Percentiles rank a stretch among this genome's conserved stretches.
Evolutionary conservation across 495 filamentous ascomycete species (phyloP).

Genomic region (Bacidia gigantensis): DNA sequence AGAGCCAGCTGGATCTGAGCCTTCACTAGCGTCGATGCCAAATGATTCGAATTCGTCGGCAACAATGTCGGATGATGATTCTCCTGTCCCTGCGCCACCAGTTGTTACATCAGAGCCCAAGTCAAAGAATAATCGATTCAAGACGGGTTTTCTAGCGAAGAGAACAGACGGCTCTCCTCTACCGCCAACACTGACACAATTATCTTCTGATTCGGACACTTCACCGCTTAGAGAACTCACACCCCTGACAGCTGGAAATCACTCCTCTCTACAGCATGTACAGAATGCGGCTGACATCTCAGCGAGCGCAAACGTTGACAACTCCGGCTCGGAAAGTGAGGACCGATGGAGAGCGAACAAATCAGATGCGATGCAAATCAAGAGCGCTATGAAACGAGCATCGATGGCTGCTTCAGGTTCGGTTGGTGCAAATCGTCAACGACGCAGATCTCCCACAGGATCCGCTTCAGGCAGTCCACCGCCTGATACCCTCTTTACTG

Average conservation of each 20-base stretch:
- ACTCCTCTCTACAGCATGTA: constrained; percentile 35
- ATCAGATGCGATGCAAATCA: constrained; percentile 46
- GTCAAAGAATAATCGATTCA: constrained; percentile 66
- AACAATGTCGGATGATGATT: constrained; percentile 30
- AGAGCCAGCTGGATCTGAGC: constrained; percentile 28
- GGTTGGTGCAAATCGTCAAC: constrained; percentile 33
- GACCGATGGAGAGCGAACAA: constrained; percentile 30
- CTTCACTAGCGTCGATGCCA: constrained; percentile 4
- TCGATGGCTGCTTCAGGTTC: constrained; percentile 26
- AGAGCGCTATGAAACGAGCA: constrained; percentile 45
- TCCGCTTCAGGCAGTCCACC: constrained; percentile 40
- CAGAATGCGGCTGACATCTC: constrained; percentile 33
- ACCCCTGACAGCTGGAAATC: constrained; percentile 44
- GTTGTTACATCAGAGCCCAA: constrained; percentile 36
- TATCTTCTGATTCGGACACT: constrained; percentile 48
- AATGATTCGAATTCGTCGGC: constrained; percentile 2
- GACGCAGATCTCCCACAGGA: constrained; percentile 50
- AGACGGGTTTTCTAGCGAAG: constrained; percentile 81
- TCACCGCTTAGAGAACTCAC: constrained; percentile 56
- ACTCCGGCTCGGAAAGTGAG: constrained; percentile 25
- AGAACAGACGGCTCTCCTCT: constrained; percentile 49
- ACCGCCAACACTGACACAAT: constrained; percentile 43
- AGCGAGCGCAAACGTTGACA: constrained; percentile 34
- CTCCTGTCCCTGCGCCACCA: constrained; percentile 37
- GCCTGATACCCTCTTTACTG: constrained; percentile 51